A percentile compares a stretch with the other conserved stretches of the same genome.
Evolutionary conservation across 2,329 filamentous ascomycete species (phyloP).

Genomic region (Clonostachys rosea): DNA sequence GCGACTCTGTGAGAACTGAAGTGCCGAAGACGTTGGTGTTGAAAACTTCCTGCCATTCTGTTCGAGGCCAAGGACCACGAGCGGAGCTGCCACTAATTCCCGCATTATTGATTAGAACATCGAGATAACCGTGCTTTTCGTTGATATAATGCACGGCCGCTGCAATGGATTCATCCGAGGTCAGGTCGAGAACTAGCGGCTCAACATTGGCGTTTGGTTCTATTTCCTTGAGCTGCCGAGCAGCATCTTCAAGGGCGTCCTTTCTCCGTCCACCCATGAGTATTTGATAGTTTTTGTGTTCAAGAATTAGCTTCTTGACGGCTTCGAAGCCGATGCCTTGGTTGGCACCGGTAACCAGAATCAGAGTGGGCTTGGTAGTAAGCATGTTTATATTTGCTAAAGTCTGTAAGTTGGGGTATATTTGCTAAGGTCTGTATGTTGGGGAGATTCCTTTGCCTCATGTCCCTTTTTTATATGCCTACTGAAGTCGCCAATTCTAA

Average conservation of each 20-base stretch:
- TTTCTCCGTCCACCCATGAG: conserved; percentile 21
- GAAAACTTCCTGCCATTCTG: conserved; percentile 29
- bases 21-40: conserved; percentile 38
- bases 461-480: too few species aligned
- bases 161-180: conserved; percentile 24
- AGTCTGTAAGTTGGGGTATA: too few species aligned
- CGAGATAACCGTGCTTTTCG: conserved; percentile 28
- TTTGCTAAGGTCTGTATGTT: too few species aligned
- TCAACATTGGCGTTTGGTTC: conserved; percentile 9
- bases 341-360: conserved; percentile 12
- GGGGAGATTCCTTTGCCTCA: too few species aligned
- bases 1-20: conserved; percentile 16
- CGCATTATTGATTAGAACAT: conserved; percentile 37
- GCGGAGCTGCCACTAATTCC: conserved; percentile 16
- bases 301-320: conserved; percentile 10
- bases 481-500: too few species aligned
- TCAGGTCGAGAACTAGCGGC: conserved; percentile 26
- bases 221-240: not conserved
- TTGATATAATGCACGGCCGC: conserved; percentile 13
- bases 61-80: conserved; percentile 20
- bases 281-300: conserved; percentile 18
- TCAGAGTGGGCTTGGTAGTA: conserved; percentile 2
- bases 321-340: conserved; percentile 13
- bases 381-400: too few species aligned
- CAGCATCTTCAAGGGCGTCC: conserved; percentile 10